Base-by-base conservation (phyloP, 2,329 filamentous ascomycete species). In the Sporothrix curviconia region DNA sequence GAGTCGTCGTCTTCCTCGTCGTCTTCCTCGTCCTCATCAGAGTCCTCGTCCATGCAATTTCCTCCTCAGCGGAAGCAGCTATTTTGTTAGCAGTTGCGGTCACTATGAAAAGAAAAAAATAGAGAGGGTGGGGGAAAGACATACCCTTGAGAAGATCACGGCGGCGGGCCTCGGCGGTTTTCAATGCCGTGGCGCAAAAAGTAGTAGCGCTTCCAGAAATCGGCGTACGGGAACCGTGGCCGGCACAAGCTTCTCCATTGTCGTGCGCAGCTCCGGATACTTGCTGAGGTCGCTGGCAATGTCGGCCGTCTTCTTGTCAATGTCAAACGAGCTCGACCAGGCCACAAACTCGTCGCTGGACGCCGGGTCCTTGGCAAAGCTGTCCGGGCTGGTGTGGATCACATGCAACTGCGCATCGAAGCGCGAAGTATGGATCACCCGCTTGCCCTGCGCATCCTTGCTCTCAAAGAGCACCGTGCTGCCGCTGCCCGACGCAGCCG, bases 211-310 rank as follows among this genome's bases (percentile, higher is more conserved):
- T 82, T 87, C 92, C 94, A 99, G 70, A 99, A 99, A 54, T 87
- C 82, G 54, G 78, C 80, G 67, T 99, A 99, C 34, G 92, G 81
- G n/a, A n/a, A 96, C 89, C 64, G 84, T 82, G 71, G 92, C 91
- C 1, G 94, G 94, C n/a, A 99, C 94, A 56, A 96, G 76, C 74
- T 87, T 91, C 79, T 96, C 94, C 92, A 99, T 97, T 0, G 91
- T 91, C 25, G 80, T 74, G 64, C 92, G 80, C 65, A 99, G 75
- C 72, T 97, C 92, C 9, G 86, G 83, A 67, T 96, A 95, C 69
- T 87, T 90, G 63, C 92, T 85, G 64, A 99, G 71, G 71, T 99
- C 91, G 60, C 76, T 77, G 49, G 86, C 84, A 64, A 99, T 95
- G 55, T 86, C 85, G 17, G 86, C 85, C 2, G 94, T 97, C 80